Conservation (phyloP, 495 filamentous ascomycete genomes). For the Aeminium ludgeri region DNA sequence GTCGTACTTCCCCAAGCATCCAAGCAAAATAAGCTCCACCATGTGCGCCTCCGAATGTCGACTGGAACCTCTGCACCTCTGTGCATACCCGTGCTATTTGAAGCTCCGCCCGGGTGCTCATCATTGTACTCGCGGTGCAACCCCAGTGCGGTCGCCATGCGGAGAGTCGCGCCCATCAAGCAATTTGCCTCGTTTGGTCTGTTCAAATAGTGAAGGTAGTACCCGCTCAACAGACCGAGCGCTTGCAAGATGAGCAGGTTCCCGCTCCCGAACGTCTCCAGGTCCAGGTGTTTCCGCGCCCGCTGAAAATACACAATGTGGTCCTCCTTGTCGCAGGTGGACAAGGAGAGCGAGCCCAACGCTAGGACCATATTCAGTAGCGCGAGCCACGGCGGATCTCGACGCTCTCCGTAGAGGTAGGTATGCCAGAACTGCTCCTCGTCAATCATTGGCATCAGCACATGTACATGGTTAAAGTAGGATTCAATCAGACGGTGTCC, state of each 20-base stretch:
- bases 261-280: conserved; percentile 52
- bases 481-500: conserved; percentile 46
- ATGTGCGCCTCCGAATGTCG: conserved; percentile 53
- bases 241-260: conserved; percentile 58
- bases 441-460: conserved; percentile 61
- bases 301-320: conserved; percentile 59
- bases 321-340: conserved; percentile 49
- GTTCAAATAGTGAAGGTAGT: conserved; percentile 67
- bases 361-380: conserved; percentile 70
- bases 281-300: conserved; percentile 48
- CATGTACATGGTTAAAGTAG: conserved; percentile 62
- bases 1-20: conserved; percentile 68
- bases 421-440: conserved; percentile 57
- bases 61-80: conserved; percentile 25
- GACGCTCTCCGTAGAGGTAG: conserved; percentile 47
- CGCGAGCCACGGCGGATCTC: conserved; percentile 57
- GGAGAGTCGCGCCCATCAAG: conserved; percentile 45
- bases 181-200: conserved; percentile 60
- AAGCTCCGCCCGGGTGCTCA: conserved; percentile 19
- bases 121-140: conserved; percentile 55
- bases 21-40: conserved; percentile 68
- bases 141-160: conserved; percentile 57
- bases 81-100: not conserved
- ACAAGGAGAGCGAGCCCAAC: conserved; percentile 55
- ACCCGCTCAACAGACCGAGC: conserved; percentile 53